Conservation (phyloP, 345 rosid genomes). For the Lepidium africanum region DNA sequence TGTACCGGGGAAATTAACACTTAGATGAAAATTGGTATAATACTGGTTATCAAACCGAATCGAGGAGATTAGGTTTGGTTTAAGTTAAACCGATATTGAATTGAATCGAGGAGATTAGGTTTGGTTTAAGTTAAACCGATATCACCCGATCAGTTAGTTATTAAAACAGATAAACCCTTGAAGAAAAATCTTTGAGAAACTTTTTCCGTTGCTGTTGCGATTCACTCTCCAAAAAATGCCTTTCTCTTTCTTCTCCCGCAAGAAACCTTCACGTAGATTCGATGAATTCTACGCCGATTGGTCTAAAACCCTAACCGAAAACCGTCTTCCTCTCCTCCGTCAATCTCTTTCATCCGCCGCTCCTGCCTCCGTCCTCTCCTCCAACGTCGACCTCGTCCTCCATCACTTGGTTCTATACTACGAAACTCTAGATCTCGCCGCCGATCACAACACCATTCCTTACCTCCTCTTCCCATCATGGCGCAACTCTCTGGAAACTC, state of each 20-base stretch:
- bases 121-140: not conserved
- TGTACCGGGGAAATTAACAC: no score
- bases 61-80: not conserved
- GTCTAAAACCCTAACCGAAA: constrained; percentile 46
- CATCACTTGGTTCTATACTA: constrained; percentile 68
- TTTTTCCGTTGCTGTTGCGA: not conserved
- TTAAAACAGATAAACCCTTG: not conserved
- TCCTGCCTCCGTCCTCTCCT: constrained; percentile 40
- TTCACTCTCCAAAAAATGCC: constrained; percentile 31
- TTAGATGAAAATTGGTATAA: not conserved
- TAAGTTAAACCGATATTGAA: not conserved
- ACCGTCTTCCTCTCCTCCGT: constrained; percentile 66
- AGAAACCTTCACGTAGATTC: constrained; percentile 49
- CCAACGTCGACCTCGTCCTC: constrained; percentile 53
- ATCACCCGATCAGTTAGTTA: not conserved
- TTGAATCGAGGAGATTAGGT: not conserved
- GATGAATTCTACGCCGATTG: constrained; percentile 54
- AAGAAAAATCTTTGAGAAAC: not conserved
- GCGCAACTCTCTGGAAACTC: constrained; percentile 60
- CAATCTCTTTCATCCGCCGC: constrained; percentile 51
- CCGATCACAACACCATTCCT: constrained; percentile 41
- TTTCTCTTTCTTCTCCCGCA: constrained; percentile 42
- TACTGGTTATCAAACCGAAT: not conserved
- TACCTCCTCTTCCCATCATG: constrained; percentile 68
- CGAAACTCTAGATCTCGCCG: constrained; percentile 67